phyloP scores from a whole-genome alignment of 139 green algal species.

The Closterium sp. region DNA sequence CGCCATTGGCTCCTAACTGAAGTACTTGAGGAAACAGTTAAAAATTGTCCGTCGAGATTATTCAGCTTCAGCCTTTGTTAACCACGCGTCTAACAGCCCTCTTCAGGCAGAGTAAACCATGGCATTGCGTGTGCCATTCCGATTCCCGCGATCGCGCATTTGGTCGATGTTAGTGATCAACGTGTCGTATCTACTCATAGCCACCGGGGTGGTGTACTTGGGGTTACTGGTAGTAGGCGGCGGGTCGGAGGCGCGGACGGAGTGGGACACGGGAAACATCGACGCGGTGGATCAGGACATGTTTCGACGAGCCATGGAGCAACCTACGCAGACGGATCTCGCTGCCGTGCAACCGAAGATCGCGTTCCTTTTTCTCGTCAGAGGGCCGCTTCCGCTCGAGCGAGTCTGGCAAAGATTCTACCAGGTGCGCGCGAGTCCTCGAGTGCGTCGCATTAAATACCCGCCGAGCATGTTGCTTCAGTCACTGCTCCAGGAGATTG shows the following conservation, averaged over 20 bases:
- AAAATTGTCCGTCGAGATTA: background rate
- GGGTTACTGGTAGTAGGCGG: background rate
- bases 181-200: background rate
- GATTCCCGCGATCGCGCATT: background rate
- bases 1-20: background rate
- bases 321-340: background rate
- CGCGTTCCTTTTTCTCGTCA: conserved; percentile 29
- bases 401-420: conserved; percentile 30
- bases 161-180: background rate
- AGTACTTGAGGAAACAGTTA: background rate
- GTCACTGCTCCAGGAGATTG: background rate
- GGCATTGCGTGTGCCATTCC: background rate
- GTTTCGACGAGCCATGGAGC: conserved; percentile 1
- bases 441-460: background rate
- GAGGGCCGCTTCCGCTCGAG: conserved; percentile 24
- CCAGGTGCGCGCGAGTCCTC: background rate
- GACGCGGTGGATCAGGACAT: conserved; percentile 12
- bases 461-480: no score
- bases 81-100: background rate
- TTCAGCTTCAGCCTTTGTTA: background rate
- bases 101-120: background rate
- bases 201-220: background rate
- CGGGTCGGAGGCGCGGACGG: background rate
- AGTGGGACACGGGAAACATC: conserved; percentile 24
- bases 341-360: conserved; percentile 11